A percentile compares a stretch with the other conserved stretches of the same genome.
phyloP scores from a whole-genome alignment of 73 alveolate genomes.

The Paramecium tetraurelia region DNA sequence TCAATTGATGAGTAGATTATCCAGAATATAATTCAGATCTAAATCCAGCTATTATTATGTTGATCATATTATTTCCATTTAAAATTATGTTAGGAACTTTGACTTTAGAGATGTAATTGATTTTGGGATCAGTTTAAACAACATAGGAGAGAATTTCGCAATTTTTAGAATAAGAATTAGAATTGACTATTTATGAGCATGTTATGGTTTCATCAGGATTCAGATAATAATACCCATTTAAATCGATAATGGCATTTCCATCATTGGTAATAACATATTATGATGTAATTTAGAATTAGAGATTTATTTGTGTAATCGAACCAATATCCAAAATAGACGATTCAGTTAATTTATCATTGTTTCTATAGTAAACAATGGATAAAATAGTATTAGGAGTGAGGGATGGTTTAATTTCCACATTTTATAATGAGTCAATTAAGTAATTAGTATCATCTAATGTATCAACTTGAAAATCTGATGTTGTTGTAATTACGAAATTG shows the following conservation, averaged over 20 bases:
- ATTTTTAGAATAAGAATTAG: neutral
- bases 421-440: neutral
- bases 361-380: neutral
- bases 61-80: neutral
- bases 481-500: neutral
- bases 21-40: neutral
- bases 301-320: neutral
- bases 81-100: neutral
- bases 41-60: neutral
- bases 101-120: neutral
- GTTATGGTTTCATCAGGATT: neutral
- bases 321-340: neutral
- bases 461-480: neutral
- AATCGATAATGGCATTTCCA: constrained; percentile 41
- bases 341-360: neutral
- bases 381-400: neutral
- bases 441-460: neutral
- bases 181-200: neutral
- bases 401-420: neutral
- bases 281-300: neutral
- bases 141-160: neutral
- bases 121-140: neutral
- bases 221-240: neutral
- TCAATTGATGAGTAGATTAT: neutral
- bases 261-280: neutral